Evolutionary conservation across 495 filamentous ascomycete genomes (phyloP), one percentile per base, ranked within the genome.

Genomic region (Penicillium ochrochloron): DNA sequence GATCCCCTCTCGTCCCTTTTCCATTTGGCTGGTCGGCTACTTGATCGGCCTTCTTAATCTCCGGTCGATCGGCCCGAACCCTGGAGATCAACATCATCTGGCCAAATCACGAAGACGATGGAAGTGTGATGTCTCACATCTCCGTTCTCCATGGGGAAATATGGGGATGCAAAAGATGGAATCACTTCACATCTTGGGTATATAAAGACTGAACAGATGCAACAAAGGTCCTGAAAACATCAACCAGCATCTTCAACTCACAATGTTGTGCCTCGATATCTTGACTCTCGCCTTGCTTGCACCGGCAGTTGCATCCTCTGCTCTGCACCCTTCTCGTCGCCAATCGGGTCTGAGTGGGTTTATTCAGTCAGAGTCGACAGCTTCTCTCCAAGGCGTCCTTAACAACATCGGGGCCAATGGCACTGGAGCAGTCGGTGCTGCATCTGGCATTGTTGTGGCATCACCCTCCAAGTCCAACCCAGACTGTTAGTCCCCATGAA

Each of bases 381-480:
- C 80, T 64, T 79, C 86, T 8, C 76, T 85, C 17, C 74, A 85
- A 64, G 81, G 83, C 23, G 70, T 85, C 6, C 74, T 89, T n/a
- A 79, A 84, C 65, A 89, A 89, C 64, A 84, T 87, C 62, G 85
- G 86, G 0, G 74, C 85, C 19, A 61, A 80, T 69, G 86, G 85
- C 6, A 63, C 70, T 14, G 70, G 73, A 44, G 80, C 76, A 25
- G 51, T 69, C 11, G 84, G 81, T 3, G 84, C 80, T n/a, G 71
- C 72, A 34, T 50, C 81, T 2, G 86, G 85, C 17, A 71, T 83
- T 44, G 80, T 88, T 6, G 73, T 88, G 57, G 86, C 86, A 11
- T 85, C 83, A 42, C 85, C 85, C 31, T 83, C 81, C 8, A 85
- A 82, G 44, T 65, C 67, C 9, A 75, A 84, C 60, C 86, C 86